A percentile compares a stretch with the other conserved stretches of the same genome.
These are phyloP conservation scores for Populus hybrid DNA, from an alignment of 441 rosid species.

Conservation along the genomic window DNA sequence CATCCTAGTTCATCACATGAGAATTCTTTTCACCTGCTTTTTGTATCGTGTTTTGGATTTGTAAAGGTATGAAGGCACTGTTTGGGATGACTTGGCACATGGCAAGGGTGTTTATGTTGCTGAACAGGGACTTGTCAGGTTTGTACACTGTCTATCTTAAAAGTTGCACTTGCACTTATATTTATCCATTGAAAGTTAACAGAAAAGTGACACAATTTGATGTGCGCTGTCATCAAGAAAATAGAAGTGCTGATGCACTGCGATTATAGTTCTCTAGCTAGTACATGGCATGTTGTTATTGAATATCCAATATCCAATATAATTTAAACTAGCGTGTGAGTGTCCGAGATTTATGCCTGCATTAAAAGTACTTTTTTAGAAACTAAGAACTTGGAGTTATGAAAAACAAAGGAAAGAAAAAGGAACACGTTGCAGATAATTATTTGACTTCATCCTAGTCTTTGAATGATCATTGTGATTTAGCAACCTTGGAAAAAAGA, in stretches of 20 bases:
- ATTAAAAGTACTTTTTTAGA: neutral
- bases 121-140: slow-evolving; percentile 78
- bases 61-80: slow-evolving; percentile 85
- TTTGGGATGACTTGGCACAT: slow-evolving; percentile 94
- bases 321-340: neutral
- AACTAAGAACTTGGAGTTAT: neutral
- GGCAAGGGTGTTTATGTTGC: slow-evolving; percentile 91
- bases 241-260: neutral
- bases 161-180: neutral
- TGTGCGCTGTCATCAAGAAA: neutral
- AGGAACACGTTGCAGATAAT: neutral
- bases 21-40: slow-evolving; percentile 3
- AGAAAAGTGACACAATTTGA: neutral
- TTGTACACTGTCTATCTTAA: slow-evolving; percentile 14
- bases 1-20: neutral
- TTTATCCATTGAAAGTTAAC: neutral
- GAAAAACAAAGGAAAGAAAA: neutral
- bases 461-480: neutral
- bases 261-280: neutral
- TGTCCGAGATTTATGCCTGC: neutral
- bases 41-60: slow-evolving; percentile 6
- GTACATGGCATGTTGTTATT: neutral
- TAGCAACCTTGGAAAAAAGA: neutral
- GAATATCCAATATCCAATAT: neutral
- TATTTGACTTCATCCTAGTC: neutral